Percentiles rank a stretch among this genome's conserved stretches.
These are phyloP conservation scores for Brassica napus DNA, from an alignment of 345 rosid species.

Conservation along the genomic window Da-Ae NC_063449.1:35658501-35659000, in stretches of 20 bases:
- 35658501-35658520: background rate
- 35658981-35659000: background rate
- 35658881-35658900: constrained; percentile 72
- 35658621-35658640: background rate
- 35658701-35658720: no score
- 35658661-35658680: constrained; percentile 7
- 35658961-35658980: background rate
- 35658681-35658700: background rate
- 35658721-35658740: no score
- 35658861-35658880: constrained; percentile 84
- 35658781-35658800: constrained; percentile 26
- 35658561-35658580: background rate
- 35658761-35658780: background rate
- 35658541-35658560: background rate
- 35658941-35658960: background rate
- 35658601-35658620: background rate
- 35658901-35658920: constrained; percentile 97
- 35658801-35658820: constrained; percentile 76
- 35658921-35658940: constrained; percentile 60
- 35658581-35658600: background rate
- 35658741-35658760: no score
- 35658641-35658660: background rate
- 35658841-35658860: constrained; percentile 85
- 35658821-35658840: constrained; percentile 68
- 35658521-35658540: background rate